phyloP scores from a whole-genome alignment of 345 rosid species.

The Eucalyptus lansdowneana region DNA sequence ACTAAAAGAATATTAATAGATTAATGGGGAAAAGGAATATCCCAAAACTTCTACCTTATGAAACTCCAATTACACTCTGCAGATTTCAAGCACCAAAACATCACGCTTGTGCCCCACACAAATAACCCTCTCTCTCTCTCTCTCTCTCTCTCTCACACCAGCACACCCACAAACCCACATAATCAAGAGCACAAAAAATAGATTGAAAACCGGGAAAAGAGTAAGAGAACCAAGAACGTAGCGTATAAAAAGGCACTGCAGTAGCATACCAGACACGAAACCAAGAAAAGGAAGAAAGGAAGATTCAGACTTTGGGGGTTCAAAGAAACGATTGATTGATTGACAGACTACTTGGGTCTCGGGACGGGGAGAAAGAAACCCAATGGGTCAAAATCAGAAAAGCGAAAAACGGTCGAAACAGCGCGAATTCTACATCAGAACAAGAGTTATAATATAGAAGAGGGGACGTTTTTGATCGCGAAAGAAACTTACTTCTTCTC shows the following conservation, averaged over 20 bases:
- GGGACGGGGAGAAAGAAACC: not conserved
- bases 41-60: too few species aligned
- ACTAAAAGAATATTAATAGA: too few species aligned
- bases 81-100: too few species aligned
- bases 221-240: not conserved
- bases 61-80: too few species aligned
- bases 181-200: too few species aligned
- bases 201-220: too few species aligned
- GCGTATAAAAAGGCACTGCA: not conserved
- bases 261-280: constrained; percentile 24
- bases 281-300: not conserved
- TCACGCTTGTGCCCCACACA: too few species aligned
- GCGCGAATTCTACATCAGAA: not conserved
- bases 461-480: not conserved
- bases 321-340: constrained; percentile 1
- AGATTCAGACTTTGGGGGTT: not conserved
- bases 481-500: not conserved
- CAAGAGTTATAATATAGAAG: not conserved
- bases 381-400: not conserved
- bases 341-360: not conserved
- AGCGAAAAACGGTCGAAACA: not conserved
- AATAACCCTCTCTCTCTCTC: too few species aligned
- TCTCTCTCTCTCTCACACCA: too few species aligned
- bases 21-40: too few species aligned
- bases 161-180: too few species aligned